Conservation (phyloP, 2,329 filamentous ascomycete genomes). For the Apiospora arundinis region DNA sequence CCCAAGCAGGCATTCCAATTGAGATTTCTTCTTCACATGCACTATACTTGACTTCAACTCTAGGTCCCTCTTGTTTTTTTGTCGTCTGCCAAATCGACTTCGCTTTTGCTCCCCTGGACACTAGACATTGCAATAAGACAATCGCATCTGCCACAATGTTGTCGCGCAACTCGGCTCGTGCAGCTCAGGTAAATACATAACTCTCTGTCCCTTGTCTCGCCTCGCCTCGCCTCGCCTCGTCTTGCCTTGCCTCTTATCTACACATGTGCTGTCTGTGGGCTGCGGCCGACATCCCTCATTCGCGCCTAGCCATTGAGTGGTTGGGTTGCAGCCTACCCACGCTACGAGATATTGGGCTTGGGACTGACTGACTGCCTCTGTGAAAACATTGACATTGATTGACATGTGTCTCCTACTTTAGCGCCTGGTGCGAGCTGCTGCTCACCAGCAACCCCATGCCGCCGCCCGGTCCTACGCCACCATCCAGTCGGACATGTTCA, state of each 20-base stretch:
- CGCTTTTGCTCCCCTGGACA: background rate
- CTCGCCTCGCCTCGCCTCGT: background rate
- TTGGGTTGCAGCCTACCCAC: background rate
- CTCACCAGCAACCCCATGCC: constrained; percentile 51
- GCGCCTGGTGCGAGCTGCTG: constrained; percentile 50
- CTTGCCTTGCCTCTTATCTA: background rate
- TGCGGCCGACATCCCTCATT: too few species aligned
- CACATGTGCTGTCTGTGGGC: background rate
- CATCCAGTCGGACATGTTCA: constrained; percentile 94
- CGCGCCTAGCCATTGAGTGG: background rate
- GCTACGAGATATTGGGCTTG: constrained; percentile 22
- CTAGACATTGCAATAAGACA: constrained; percentile 15
- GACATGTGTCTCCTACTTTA: background rate
- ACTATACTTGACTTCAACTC: constrained; percentile 18
- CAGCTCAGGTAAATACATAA: constrained; percentile 59
- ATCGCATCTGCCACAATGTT: constrained; percentile 53
- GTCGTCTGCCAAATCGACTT: background rate
- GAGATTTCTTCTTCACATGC: constrained; percentile 23
- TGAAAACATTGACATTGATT: background rate
- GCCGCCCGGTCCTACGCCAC: constrained; percentile 72
- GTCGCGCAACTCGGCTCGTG: constrained; percentile 62
- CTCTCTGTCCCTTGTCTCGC: constrained; percentile 29
- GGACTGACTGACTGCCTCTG: background rate
- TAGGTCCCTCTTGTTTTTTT: background rate
- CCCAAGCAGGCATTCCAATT: constrained; percentile 29